Evolutionary conservation across 768 basidiomycete genomes (phyloP).

Genomic region (Rhodotorula toruloides): DNA sequence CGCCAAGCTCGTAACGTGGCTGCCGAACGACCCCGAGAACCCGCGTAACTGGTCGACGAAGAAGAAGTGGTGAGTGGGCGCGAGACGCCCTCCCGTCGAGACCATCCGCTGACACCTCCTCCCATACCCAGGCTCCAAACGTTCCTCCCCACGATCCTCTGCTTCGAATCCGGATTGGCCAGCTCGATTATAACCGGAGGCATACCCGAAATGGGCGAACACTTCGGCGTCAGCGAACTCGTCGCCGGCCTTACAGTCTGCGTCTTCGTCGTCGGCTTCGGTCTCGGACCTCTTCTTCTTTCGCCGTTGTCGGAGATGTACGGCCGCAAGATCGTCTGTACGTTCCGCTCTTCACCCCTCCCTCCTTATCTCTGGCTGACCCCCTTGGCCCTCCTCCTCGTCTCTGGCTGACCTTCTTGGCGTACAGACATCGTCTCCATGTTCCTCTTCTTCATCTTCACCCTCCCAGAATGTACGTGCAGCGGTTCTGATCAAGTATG

Average conservation of each 20-base stretch:
- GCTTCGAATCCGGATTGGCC: constrained; percentile 43
- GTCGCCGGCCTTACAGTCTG: constrained; percentile 17
- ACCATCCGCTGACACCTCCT: no score
- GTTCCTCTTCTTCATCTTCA: constrained; percentile 45
- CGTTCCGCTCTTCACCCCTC: no score
- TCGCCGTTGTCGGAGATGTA: constrained; percentile 42
- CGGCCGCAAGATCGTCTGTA: constrained; percentile 43
- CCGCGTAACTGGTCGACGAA: constrained; percentile 39
- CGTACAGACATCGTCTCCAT: constrained; percentile 42
- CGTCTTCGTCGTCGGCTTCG: constrained; percentile 41
- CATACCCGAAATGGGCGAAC: constrained; percentile 36
- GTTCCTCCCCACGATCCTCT: constrained; percentile 25
- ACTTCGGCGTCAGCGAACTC: constrained; percentile 39
- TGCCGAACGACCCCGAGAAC: constrained; percentile 31
- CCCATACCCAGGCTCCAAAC: constrained; percentile 28
- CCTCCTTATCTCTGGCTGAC: no score
- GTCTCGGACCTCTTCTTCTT: constrained; percentile 46
- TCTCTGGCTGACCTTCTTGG: no score
- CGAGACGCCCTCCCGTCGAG: background rate
- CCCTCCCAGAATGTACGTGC: constrained; percentile 45
- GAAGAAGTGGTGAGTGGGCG: constrained; percentile 39
- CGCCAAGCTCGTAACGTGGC: constrained; percentile 39
- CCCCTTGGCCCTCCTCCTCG: no score
- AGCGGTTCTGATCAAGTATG: no score
- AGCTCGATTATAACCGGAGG: constrained; percentile 43